A percentile compares a stretch with the other conserved stretches of the same genome.
phyloP scores from a whole-genome alignment of 305 asterid species.

The Fraxinus floribunda region DNA sequence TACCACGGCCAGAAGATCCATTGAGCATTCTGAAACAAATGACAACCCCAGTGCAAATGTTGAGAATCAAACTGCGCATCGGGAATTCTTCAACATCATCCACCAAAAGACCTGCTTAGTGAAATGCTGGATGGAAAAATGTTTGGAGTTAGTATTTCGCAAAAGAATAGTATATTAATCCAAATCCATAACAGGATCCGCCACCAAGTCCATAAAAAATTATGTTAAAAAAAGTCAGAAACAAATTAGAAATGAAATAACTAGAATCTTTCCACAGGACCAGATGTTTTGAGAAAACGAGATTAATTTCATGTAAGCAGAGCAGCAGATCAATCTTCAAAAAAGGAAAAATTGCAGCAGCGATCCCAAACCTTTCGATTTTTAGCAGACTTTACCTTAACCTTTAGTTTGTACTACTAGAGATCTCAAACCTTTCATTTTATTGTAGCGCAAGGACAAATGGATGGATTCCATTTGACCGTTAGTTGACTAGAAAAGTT shows the following conservation, averaged over 20 bases:
- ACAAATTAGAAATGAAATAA: background rate
- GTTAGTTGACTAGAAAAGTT: too few relatives aligned
- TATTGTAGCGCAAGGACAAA: too few relatives aligned
- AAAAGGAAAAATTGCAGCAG: background rate
- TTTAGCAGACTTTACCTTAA: too few relatives aligned
- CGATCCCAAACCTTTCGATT: too few relatives aligned
- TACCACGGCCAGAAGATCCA: slow-evolving; percentile 19
- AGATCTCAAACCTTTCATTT: too few relatives aligned
- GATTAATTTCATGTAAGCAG: background rate
- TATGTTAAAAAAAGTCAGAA: background rate
- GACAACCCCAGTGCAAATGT: background rate
- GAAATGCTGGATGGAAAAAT: slow-evolving; percentile 12
- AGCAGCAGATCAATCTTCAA: background rate
- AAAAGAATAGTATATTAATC: background rate
- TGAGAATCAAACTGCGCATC: slow-evolving; percentile 14
- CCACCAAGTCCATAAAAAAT: background rate
- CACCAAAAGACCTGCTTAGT: slow-evolving; percentile 11
- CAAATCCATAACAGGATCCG: background rate
- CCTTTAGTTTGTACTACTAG: too few relatives aligned
- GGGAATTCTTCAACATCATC: slow-evolving; percentile 8
- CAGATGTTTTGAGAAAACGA: background rate
- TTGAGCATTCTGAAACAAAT: slow-evolving; percentile 14
- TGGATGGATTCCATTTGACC: too few relatives aligned
- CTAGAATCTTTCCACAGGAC: background rate
- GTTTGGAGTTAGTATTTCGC: background rate